Evolutionary conservation across 345 rosid species (phyloP), one percentile per base, ranked within the genome.

Genomic region (Carallia brachiata): DNA sequence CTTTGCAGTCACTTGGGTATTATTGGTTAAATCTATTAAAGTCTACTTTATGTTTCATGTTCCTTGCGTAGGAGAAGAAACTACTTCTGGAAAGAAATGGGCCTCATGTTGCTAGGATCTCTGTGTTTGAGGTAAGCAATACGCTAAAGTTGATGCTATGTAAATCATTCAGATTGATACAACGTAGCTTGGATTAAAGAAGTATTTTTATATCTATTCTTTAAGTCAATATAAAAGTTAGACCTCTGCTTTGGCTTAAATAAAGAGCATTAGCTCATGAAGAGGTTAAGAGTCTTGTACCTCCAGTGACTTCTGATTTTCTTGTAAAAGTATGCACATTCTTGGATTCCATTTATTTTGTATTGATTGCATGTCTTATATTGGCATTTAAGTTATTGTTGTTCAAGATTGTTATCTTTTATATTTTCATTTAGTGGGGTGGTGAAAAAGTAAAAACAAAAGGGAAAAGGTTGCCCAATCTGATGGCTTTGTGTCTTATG

Each of bases 11-110:
- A 44, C 50, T 16, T 10, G 13, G 50, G 16, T 44, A 12, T 27
- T 67, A 48, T 17, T 0, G 4, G 4, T 72, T 36, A 27, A 59
- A 32, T 52, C 50, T 67, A 32, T 74, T 12, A 23, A 7, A 19
- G 7, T 27, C 13, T 17, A 65, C 48, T 48, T 57, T 68, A 44
- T 52, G 66, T 61, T 47, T 34, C 27, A 69, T 52, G 37, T 73
- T 63, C 76, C 65, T 65, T 74, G 9, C n/a, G 64, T 78, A 94
- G 98, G 96, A 94, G 68, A 94, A 89, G 82, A 94, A 94, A 73
- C 88, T 94, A 79, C 88, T 91, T 18, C 80, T 94, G 86, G 98
- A 91, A 66, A 87, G 72, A 65, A 86, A 84, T 75, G 97, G 96
- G 48, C 90, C 98, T 73, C 89, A 79, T 77, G 77, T 90, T 77